Evolutionary conservation across 2,329 filamentous ascomycete species (phyloP).

Genomic region (Grosmannia serpens): DNA sequence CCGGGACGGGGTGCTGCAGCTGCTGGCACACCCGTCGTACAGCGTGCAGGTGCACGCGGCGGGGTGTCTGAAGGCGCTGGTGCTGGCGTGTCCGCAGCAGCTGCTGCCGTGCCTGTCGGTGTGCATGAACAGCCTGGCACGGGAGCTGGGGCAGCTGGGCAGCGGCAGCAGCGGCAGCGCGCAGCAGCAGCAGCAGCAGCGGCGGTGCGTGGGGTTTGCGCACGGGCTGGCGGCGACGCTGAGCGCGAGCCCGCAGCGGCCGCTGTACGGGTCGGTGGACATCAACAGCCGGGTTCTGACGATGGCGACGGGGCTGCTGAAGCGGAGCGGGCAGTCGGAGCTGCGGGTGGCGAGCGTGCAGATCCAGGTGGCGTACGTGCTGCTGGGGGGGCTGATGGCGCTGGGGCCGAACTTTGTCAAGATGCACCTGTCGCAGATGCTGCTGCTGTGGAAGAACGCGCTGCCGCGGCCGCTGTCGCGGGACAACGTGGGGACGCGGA

Average conservation of each 20-base stretch:
- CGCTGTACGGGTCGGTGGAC: slow-evolving; percentile 88
- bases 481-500: slow-evolving; percentile 76
- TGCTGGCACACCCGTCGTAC: slow-evolving; percentile 89
- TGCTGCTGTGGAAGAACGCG: slow-evolving; percentile 94
- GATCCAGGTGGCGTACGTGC: slow-evolving; percentile 94
- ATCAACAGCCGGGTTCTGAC: slow-evolving; percentile 85
- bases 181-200: slow-evolving; percentile 16
- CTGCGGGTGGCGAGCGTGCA: slow-evolving; percentile 85
- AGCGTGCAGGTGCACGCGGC: slow-evolving; percentile 88
- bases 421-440: slow-evolving; percentile 87
- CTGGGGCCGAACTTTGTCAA: slow-evolving; percentile 97
- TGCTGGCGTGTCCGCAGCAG: slow-evolving; percentile 84
- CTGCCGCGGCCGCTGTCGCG: slow-evolving; percentile 88
- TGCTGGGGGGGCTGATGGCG: slow-evolving; percentile 94
- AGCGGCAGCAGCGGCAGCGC: slow-evolving; percentile 62
- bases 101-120: slow-evolving; percentile 84
- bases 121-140: slow-evolving; percentile 87
- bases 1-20: slow-evolving; percentile 77
- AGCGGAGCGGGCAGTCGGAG: slow-evolving; percentile 84
- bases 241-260: slow-evolving; percentile 77
- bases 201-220: slow-evolving; percentile 80
- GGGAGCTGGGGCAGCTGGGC: slow-evolving; percentile 70
- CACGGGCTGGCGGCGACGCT: slow-evolving; percentile 84
- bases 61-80: slow-evolving; percentile 74
- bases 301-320: slow-evolving; percentile 83